A percentile compares a stretch with the other conserved stretches of the same genome.
phyloP scores from a whole-genome alignment of 2,329 filamentous ascomycete species.

The Epichloe sibirici region DNA sequence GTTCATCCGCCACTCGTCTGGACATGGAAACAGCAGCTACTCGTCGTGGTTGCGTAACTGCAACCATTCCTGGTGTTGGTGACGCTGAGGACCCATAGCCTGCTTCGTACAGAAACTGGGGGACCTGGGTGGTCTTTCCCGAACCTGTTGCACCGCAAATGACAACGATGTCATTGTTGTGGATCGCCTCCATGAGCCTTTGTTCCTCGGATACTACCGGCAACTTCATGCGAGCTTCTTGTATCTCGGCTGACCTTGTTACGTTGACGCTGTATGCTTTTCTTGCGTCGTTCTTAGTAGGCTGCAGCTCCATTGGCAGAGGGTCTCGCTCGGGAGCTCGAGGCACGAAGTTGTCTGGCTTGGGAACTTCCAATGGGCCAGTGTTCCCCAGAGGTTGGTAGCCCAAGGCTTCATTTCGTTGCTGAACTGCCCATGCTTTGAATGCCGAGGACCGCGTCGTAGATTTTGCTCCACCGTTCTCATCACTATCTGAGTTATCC shows the following conservation, averaged over 20 bases:
- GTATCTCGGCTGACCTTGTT: constrained; percentile 57
- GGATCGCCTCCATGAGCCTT: constrained; percentile 93
- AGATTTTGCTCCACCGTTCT: constrained; percentile 16
- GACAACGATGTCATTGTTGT: constrained; percentile 81
- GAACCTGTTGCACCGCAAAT: constrained; percentile 93
- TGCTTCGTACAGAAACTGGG: constrained; percentile 89
- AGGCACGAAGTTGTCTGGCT: constrained; percentile 50
- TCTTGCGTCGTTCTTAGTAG: constrained; percentile 46
- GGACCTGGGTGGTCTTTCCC: constrained; percentile 94
- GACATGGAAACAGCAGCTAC: constrained; percentile 97
- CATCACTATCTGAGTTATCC: constrained; percentile 16
- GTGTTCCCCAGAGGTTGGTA: constrained; percentile 36
- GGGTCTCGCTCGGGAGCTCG: constrained; percentile 59
- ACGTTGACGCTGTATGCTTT: constrained; percentile 70
- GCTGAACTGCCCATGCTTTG: constrained; percentile 83
- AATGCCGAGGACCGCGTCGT: constrained; percentile 51
- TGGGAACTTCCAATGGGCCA: constrained; percentile 38
- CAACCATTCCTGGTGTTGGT: constrained; percentile 82
- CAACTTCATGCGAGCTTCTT: constrained; percentile 64
- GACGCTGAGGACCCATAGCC: constrained; percentile 73
- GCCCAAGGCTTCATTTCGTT: constrained; percentile 74
- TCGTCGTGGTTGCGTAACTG: constrained; percentile 84
- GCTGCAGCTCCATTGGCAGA: constrained; percentile 52
- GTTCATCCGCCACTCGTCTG: constrained; percentile 74
- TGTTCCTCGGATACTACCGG: constrained; percentile 94